Conservation (phyloP, 768 basidiomycete genomes). For the Auricularia sp. region DNA sequence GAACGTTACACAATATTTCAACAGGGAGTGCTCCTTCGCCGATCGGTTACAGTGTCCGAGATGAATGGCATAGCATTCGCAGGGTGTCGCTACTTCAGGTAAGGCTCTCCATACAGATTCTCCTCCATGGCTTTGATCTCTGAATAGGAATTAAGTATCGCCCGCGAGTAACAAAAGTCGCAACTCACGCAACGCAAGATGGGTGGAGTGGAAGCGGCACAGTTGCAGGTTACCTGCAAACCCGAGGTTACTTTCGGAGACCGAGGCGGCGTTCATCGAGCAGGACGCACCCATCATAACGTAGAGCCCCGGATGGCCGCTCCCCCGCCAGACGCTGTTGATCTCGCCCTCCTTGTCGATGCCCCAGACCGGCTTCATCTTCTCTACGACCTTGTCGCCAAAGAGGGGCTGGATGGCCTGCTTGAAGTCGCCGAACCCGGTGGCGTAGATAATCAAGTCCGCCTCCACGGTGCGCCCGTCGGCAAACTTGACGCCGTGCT, state of each 20-base stretch:
- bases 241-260: neutral
- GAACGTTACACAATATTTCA: no score
- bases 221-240: conserved; percentile 44
- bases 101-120: conserved; percentile 21
- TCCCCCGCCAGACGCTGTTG: conserved; percentile 37
- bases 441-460: conserved; percentile 51
- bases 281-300: conserved; percentile 24
- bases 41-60: no score
- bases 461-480: conserved; percentile 37
- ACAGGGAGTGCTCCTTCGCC: no score
- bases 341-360: conserved; percentile 57
- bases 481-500: conserved; percentile 35
- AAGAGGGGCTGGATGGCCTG: conserved; percentile 33
- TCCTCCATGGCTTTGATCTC: conserved; percentile 65
- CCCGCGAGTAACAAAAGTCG: conserved; percentile 1
- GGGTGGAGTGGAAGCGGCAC: conserved; percentile 59
- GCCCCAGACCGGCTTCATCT: conserved; percentile 53
- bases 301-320: conserved; percentile 48
- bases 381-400: conserved; percentile 34
- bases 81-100: conserved; percentile 1
- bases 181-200: conserved; percentile 52
- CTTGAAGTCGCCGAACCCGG: conserved; percentile 41
- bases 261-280: neutral
- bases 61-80: no score
- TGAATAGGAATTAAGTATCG: conserved; percentile 16